phyloP scores from a whole-genome alignment of 352 stramenopile species.

The Globisporangium cederbergense region DNA sequence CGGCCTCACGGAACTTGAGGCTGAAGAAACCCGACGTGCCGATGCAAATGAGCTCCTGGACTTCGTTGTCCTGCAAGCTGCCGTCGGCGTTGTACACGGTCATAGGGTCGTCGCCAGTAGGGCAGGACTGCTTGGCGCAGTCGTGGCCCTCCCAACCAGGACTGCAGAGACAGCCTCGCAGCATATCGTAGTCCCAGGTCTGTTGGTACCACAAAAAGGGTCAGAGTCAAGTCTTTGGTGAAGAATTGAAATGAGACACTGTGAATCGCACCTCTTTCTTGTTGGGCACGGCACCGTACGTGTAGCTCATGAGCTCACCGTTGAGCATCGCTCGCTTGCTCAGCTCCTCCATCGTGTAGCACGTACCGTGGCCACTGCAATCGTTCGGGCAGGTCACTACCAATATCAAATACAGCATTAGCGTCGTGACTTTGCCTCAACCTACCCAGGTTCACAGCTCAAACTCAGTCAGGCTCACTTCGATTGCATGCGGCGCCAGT shows the following conservation, averaged over 20 bases:
- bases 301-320: conserved; percentile 49
- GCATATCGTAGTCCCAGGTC: conserved; percentile 89
- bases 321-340: conserved; percentile 49
- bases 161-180: conserved; percentile 84
- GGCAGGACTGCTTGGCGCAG: conserved; percentile 85
- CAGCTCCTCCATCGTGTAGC: conserved; percentile 78
- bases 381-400: conserved; percentile 60
- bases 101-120: conserved; percentile 86
- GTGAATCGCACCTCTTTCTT: conserved; percentile 42
- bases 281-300: conserved; percentile 69
- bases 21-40: conserved; percentile 61
- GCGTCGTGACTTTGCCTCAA: neutral
- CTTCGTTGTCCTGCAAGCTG: conserved; percentile 64
- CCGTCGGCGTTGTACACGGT: conserved; percentile 37
- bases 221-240: neutral
- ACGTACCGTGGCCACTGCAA: conserved; percentile 81
- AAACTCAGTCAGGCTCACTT: conserved; percentile 21
- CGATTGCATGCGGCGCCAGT: conserved; percentile 72
- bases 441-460: no score
- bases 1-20: conserved; percentile 66
- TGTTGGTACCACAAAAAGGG: neutral
- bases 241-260: neutral
- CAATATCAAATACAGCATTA: neutral
- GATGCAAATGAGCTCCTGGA: conserved; percentile 73
- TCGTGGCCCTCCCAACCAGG: conserved; percentile 88